Conservation (phyloP, 2,329 filamentous ascomycete genomes). For the Colletotrichum eleusines region DNA sequence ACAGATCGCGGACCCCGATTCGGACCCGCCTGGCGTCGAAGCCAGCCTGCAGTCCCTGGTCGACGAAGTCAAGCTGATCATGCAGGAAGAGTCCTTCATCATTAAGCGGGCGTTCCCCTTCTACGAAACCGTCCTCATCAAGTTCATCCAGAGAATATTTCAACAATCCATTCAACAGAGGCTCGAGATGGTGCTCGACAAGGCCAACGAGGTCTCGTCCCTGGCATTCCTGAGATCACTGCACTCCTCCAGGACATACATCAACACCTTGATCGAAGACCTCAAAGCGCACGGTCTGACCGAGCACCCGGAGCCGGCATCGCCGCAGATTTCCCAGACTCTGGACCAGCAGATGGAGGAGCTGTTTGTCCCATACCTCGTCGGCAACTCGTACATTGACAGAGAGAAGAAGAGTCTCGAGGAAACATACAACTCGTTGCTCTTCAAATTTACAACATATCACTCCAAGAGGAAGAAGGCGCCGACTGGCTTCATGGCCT, state of each 20-base stretch:
- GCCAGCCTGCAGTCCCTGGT: slow-evolving; percentile 91
- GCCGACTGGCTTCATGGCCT: slow-evolving; percentile 91
- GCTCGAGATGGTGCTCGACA: slow-evolving; percentile 94
- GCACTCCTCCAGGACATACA: slow-evolving; percentile 91
- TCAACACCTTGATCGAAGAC: slow-evolving; percentile 89
- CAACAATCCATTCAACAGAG: slow-evolving; percentile 98
- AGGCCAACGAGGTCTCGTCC: slow-evolving; percentile 91
- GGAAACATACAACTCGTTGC: slow-evolving; percentile 87
- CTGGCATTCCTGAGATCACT: slow-evolving; percentile 91
- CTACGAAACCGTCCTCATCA: slow-evolving; percentile 91
- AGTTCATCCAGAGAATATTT: slow-evolving; percentile 95
- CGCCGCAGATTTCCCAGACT: slow-evolving; percentile 84
- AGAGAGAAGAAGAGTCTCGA: slow-evolving; percentile 77
- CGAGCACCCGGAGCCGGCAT: slow-evolving; percentile 92
- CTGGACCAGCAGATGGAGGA: slow-evolving; percentile 82
- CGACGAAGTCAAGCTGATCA: slow-evolving; percentile 94
- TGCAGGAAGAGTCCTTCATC: slow-evolving; percentile 96
- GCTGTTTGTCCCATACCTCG: slow-evolving; percentile 77
- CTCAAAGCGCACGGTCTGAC: slow-evolving; percentile 94
- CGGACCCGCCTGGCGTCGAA: slow-evolving; percentile 91
- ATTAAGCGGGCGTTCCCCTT: slow-evolving; percentile 97
- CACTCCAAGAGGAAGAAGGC: slow-evolving; percentile 90
- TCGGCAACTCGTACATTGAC: slow-evolving; percentile 78
- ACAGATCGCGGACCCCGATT: slow-evolving; percentile 91
- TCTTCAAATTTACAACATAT: slow-evolving; percentile 98